phyloP scores from a whole-genome alignment of 2,329 filamentous ascomycete species.

The Pseudogymnoascus sp. region DNA sequence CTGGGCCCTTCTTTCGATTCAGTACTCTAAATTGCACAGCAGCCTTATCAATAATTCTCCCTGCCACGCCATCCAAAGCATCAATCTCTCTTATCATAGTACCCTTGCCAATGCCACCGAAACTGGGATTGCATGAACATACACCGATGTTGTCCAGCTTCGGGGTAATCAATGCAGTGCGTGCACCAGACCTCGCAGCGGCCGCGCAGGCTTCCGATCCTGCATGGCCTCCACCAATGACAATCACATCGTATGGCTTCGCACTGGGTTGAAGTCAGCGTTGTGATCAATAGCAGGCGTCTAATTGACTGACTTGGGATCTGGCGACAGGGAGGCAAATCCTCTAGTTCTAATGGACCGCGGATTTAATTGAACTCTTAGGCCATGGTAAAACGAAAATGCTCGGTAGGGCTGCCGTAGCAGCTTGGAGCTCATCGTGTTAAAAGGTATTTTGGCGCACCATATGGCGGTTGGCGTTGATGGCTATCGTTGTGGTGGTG shows the following conservation, averaged over 20 bases:
- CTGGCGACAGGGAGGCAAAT: not conserved
- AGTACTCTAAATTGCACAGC: slow-evolving; percentile 89
- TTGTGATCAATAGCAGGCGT: not conserved
- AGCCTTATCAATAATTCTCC: slow-evolving; percentile 83
- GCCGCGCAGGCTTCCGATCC: slow-evolving; percentile 90
- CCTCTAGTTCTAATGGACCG: not conserved
- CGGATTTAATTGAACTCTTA: not conserved
- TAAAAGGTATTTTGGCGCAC: not conserved
- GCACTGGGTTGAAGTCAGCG: not conserved
- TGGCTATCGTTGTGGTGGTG: not conserved
- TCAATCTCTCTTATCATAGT: slow-evolving; percentile 94
- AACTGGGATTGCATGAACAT: slow-evolving; percentile 94
- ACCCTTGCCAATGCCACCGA: slow-evolving; percentile 97
- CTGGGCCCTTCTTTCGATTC: slow-evolving; percentile 84
- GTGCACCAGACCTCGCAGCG: slow-evolving; percentile 78
- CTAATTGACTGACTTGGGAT: not conserved
- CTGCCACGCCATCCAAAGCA: slow-evolving; percentile 83
- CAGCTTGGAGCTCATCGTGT: slow-evolving; percentile 4
- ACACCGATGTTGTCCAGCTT: slow-evolving; percentile 82
- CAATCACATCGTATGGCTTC: slow-evolving; percentile 74
- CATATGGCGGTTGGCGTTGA: not conserved
- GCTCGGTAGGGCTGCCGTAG: not conserved
- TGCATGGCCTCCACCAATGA: slow-evolving; percentile 92
- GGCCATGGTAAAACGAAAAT: not conserved
- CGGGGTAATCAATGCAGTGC: slow-evolving; percentile 84